Evolutionary conservation across 208 protist species (phyloP), one percentile per base, ranked within the genome.

Genomic region (Crithidia acanthocephali): DNA sequence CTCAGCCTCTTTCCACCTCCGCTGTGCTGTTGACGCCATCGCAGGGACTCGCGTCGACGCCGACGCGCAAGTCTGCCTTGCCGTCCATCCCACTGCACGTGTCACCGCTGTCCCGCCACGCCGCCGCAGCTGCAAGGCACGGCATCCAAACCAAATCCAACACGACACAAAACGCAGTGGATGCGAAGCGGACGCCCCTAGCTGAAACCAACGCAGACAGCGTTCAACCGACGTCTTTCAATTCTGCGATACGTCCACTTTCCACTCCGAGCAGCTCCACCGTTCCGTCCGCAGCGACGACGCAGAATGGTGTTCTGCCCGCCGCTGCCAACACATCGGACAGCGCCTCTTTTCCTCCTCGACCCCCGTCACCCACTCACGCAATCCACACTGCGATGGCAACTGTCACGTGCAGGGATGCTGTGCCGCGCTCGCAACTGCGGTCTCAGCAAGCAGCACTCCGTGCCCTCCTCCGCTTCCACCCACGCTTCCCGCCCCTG

Each of bases 401-500:
- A n/a, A n/a, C n/a, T n/a, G n/a, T n/a, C n/a, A n/a, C n/a, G n/a
- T n/a, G n/a, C n/a, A n/a, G n/a, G n/a, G 13, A 37, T 16, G 59
- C 44, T 2, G 72, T 42, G 18, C 40, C 56, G 52, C 20, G 72
- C 23, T 53, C 61, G 55, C 72, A 67, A 50, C 64, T 67, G 23
- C 48, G 32, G 20, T 28, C 56, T 3, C 72, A 72, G 65, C 72
- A 72, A n/a, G 58, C 51, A 2, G 72, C 55, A 22, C 22, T 77
- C n/a, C 55, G 55, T n/a, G 47, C 55, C 9, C 42, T 77, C 20
- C 64, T 77, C n/a, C 32, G 22, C 42, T 77, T 77, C 42, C 72
- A 50, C 16, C 72, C 72, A 0, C 50, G 58, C 2, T 47, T 81
- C 22, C 76, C 76, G 10, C 47, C 76, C 0, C 35, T 95, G 27